phyloP scores from a whole-genome alignment of 768 basidiomycete genomes.

The Dioszegia hungarica region DNA sequence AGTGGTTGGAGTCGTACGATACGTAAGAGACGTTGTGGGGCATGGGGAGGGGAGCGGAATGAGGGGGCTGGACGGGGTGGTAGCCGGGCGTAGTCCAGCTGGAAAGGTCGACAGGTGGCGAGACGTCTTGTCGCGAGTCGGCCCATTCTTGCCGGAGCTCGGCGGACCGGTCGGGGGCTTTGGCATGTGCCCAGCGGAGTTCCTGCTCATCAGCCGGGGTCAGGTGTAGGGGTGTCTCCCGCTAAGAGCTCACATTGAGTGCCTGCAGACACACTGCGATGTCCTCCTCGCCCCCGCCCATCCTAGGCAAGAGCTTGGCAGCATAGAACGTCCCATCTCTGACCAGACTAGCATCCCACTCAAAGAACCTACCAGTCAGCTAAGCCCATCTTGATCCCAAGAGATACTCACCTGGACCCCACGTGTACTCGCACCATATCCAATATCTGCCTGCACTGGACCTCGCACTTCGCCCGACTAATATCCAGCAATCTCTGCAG shows the following conservation, averaged over 20 bases:
- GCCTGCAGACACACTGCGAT: conserved; percentile 63
- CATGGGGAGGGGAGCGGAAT: not conserved
- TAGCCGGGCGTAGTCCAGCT: not conserved
- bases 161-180: conserved; percentile 58
- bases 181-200: conserved; percentile 71
- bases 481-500: conserved; percentile 2
- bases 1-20: not conserved
- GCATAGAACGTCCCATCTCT: conserved; percentile 88
- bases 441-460: conserved; percentile 16
- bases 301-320: conserved; percentile 65
- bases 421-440: conserved; percentile 53
- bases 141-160: conserved; percentile 21
- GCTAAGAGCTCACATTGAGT: conserved; percentile 52
- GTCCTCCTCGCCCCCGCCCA: conserved; percentile 57
- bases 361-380: conserved; percentile 57
- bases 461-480: conserved; percentile 17
- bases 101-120: not conserved
- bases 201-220: conserved; percentile 33
- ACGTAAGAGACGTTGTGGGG: not conserved
- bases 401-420: conserved; percentile 50
- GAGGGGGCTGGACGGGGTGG: not conserved
- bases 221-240: not conserved
- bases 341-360: conserved; percentile 78
- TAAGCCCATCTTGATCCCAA: not conserved
- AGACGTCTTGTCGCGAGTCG: conserved; percentile 2